These are phyloP conservation scores for Silene latifolia DNA, from an alignment of 148 eudicot genomes.

Conservation along the genomic window DNA sequence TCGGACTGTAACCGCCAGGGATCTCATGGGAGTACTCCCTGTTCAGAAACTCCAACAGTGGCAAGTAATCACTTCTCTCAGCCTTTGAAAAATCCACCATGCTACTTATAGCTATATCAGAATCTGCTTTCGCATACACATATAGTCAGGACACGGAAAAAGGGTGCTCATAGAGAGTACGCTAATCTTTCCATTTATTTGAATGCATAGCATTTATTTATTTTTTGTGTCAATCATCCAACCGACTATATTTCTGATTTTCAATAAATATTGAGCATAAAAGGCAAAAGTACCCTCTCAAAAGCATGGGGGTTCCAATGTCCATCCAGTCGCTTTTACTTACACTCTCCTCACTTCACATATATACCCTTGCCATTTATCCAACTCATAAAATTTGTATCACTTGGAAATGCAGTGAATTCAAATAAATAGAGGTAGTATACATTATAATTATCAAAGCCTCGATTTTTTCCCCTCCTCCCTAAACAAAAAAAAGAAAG, in stretches of 20 bases:
- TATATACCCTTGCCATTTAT: neutral
- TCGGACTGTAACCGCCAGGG: slow-evolving; percentile 32
- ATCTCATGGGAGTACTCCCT: slow-evolving; percentile 29
- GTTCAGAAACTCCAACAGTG: slow-evolving; percentile 33
- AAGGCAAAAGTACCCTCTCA: neutral
- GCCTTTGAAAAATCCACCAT: slow-evolving; percentile 23
- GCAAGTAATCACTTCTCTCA: slow-evolving; percentile 25
- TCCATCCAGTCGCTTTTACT: neutral
- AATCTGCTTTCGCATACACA: slow-evolving; percentile 30
- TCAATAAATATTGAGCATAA: neutral
- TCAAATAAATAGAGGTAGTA: neutral
- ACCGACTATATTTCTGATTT: neutral
- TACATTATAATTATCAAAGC: neutral
- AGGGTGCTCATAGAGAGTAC: neutral
- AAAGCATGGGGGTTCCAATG: neutral
- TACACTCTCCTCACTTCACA: neutral
- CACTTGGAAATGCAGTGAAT: neutral
- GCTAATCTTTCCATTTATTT: neutral
- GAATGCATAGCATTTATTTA: neutral
- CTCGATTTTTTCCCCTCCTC: neutral
- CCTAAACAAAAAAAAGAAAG: neutral
- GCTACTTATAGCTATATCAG: slow-evolving; percentile 19
- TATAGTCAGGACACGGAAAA: slow-evolving; percentile 4
- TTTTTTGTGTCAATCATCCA: neutral
- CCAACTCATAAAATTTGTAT: neutral